Evolutionary conservation across 768 basidiomycete genomes (phyloP).

Genomic region (Epithele typhae): DNA sequence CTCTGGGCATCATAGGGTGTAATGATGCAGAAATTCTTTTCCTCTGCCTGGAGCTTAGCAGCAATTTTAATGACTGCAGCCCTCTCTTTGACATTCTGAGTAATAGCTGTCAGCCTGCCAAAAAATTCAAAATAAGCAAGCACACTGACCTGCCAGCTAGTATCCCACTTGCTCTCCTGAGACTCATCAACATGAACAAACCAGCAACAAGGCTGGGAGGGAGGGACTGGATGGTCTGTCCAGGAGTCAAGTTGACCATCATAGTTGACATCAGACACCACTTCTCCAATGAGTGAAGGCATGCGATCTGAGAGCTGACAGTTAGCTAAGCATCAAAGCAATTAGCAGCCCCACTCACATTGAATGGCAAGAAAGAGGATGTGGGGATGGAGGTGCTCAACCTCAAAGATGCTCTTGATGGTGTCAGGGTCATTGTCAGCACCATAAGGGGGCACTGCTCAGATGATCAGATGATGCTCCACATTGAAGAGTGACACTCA

Average conservation of each 20-base stretch:
- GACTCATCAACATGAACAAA: conserved; percentile 55
- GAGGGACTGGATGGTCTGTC: conserved; percentile 44
- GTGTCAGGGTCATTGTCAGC: conserved; percentile 55
- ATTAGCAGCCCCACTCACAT: conserved; percentile 42
- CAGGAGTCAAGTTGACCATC: conserved; percentile 52
- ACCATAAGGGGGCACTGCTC: conserved; percentile 74
- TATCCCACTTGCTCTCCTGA: conserved; percentile 30
- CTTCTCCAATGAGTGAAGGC: conserved; percentile 73
- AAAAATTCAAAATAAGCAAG: conserved; percentile 2
- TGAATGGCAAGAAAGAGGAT: conserved; percentile 66
- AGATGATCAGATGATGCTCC: neutral
- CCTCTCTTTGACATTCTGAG: conserved; percentile 59
- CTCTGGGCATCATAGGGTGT: conserved; percentile 82
- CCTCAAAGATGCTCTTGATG: conserved; percentile 75
- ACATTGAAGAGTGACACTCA: conserved; percentile 16
- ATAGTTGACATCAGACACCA: conserved; percentile 70
- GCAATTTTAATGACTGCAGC: conserved; percentile 55
- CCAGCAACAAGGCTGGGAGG: conserved; percentile 44
- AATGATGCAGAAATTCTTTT: conserved; percentile 57
- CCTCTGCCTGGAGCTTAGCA: conserved; percentile 45
- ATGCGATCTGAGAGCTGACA: conserved; percentile 58
- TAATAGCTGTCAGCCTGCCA: neutral
- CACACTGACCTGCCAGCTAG: conserved; percentile 36
- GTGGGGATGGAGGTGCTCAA: conserved; percentile 48
- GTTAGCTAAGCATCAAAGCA: neutral